A percentile compares a stretch with the other conserved stretches of the same genome.
Conservation (phyloP, 2,329 filamentous ascomycete species). For the Blumeria graminis region DNA sequence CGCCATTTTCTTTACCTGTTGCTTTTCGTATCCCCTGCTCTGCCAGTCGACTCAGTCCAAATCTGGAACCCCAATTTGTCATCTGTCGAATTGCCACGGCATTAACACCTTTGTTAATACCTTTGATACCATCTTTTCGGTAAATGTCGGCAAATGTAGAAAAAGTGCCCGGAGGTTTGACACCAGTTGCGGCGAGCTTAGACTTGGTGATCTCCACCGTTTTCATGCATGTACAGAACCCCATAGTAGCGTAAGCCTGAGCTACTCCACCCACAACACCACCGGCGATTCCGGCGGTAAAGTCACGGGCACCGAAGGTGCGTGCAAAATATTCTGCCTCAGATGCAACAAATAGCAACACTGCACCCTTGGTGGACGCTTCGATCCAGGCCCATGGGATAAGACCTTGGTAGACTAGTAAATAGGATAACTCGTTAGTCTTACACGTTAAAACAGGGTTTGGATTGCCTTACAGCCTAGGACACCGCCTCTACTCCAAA, state of each 20-base stretch:
- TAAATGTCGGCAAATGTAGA: slow-evolving; percentile 95
- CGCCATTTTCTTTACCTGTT: slow-evolving; percentile 54
- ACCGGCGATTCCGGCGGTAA: slow-evolving; percentile 68
- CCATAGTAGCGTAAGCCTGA: slow-evolving; percentile 98
- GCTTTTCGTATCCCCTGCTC: slow-evolving; percentile 64
- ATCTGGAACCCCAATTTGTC: slow-evolving; percentile 96
- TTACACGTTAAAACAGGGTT: not conserved
- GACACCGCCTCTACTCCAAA: slow-evolving; percentile 84
- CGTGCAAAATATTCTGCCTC: slow-evolving; percentile 93
- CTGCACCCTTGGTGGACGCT: slow-evolving; percentile 96
- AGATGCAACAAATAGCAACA: slow-evolving; percentile 95
- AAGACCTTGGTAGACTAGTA: slow-evolving; percentile 87
- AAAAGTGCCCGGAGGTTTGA: slow-evolving; percentile 75
- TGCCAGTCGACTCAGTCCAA: slow-evolving; percentile 76
- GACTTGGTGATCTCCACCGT: slow-evolving; percentile 98
- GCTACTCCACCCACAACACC: slow-evolving; percentile 88
- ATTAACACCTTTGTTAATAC: slow-evolving; percentile 98
- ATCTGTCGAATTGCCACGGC: slow-evolving; percentile 96
- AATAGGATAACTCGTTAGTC: not conserved
- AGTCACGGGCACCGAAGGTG: slow-evolving; percentile 59
- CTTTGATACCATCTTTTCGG: slow-evolving; percentile 72
- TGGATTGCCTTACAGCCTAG: slow-evolving; percentile 55
- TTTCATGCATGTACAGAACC: slow-evolving; percentile 99
- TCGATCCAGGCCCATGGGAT: slow-evolving; percentile 99
- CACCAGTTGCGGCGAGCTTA: slow-evolving; percentile 67